Conservation (phyloP, 441 rosid species). For the Brassica balearica region DNA sequence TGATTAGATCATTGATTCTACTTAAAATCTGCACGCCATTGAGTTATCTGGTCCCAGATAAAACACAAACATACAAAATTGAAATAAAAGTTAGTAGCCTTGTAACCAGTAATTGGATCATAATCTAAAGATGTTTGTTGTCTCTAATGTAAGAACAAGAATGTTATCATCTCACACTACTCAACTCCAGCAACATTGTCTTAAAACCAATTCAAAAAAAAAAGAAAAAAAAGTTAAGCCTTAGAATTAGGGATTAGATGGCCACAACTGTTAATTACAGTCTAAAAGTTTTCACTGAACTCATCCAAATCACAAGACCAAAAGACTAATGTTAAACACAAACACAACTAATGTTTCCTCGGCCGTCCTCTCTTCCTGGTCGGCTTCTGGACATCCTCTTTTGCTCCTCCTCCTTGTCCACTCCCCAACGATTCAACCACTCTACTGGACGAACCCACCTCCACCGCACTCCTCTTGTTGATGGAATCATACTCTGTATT, state of each 20-base stretch:
- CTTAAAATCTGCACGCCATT: conserved; percentile 87
- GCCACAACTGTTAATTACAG: conserved; percentile 8
- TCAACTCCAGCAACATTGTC: background rate
- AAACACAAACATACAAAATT: conserved; percentile 18
- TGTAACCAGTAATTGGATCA: background rate
- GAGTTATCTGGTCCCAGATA: conserved; percentile 94
- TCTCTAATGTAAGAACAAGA: conserved; percentile 1
- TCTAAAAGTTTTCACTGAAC: background rate
- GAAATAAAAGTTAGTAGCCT: no score
- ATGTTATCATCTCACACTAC: background rate
- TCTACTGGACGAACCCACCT: background rate
- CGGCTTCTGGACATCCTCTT: conserved; percentile 1
- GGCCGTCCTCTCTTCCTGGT: conserved; percentile 5
- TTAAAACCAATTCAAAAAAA: background rate
- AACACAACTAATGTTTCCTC: background rate
- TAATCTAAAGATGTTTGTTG: background rate
- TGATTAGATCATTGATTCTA: conserved; percentile 79
- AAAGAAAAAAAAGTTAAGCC: background rate
- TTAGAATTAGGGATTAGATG: background rate
- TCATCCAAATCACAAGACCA: background rate
- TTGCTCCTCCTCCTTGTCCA: background rate
- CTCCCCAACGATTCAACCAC: background rate
- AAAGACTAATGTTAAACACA: background rate
- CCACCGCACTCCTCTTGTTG: background rate
- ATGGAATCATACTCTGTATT: background rate